Evolutionary conservation across 805 yeast genomes (phyloP), one percentile per base, ranked within the genome.

Genomic region (Candida nonsorbophila): DNA sequence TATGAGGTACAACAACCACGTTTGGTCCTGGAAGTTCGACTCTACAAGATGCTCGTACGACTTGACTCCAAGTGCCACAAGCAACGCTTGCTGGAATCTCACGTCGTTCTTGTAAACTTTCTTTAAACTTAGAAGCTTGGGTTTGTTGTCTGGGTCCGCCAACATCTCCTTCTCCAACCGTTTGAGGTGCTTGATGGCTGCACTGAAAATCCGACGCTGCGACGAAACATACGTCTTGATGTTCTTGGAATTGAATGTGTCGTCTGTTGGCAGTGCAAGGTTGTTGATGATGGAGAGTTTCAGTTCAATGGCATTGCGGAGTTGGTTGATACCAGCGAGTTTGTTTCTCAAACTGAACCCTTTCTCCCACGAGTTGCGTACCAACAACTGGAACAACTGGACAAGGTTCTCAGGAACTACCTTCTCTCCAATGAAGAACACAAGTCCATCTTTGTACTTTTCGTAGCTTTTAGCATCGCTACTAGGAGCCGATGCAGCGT

Each of bases 1-100:
- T 20, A 82, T 72, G 15, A 82, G 57, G 74, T 80, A 83, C 22
- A 83, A 51, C 13, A 79, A 49, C 51, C 83, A 58, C 2, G 72
- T 69, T 40, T 78, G 81, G 32, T 77, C 79, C 33, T 75, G 55
- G 25, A 75, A 62, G 23, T 67, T 61, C 24, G 71, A 59, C 3
- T 52, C 61, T 2, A 67, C 44, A 10, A 82, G 42, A 25, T 72
- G 76, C 4, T 74, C 78, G 41, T 68, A 76, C 13, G 65, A 61
- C 3, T 69, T 51, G 7, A 75, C 65, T 6, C 86, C 88, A 46
- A 78, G 69, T 1, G 74, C 58, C 15, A 76, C 50, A 8, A 76
- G 49, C 14, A 82, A 51, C 3, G 84, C 67, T 37, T 72, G 72
- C 15, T 70, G 67, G 40, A 79, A 75, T 20, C 47, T 45, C 28